Evolutionary conservation across 2,329 filamentous ascomycete species (phyloP), one percentile per base, ranked within the genome.

Genomic region (Lachnellula hyalina): DNA sequence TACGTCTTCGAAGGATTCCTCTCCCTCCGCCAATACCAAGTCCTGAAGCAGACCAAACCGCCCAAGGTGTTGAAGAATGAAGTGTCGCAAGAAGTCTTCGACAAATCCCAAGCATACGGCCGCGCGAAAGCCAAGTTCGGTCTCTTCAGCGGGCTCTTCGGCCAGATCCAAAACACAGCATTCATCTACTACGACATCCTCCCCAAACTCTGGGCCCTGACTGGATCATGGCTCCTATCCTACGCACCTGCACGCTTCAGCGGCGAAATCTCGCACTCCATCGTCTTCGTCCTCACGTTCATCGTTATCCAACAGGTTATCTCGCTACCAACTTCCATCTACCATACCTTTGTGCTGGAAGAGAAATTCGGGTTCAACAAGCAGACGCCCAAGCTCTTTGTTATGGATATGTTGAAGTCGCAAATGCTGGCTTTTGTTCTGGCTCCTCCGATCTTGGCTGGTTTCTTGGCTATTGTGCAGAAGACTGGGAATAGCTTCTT

Each of bases 301-400:
- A 87, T 90, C 65, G 72, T 96, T 66, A 81, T 95, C 66, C 87
- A 91, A 64, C 90, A 93, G 67, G 62, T 89, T 53, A 75, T 96
- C 60, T 87, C 86, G 54, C 76, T 97, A 51, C 94, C 94, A 3
- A 82, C 85, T 57, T 88, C 85, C 53, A 85, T 96, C 72, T 99
- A 97, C 78, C 86, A 92, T 75, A 94, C 90, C 12, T 99, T 99
- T 68, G 89, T 97, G 47, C 79, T 99, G 53, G 94, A 99, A 74
- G 92, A 96, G 75, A 89, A 90, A 70, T 99, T 96, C 66, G 94
- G 94, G 49, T 99, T 99, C 83, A 99, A 99, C 75, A 99, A 99
- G 77, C 91, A 96, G 79, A 97, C 94, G 0, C 77, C 90, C 53
- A 85, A 85, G 72, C 79, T 97, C 32, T 99, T 93, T 79, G 70